Evolutionary conservation across 345 rosid genomes (phyloP).

Genomic region (Gossypium longicalyx): DNA sequence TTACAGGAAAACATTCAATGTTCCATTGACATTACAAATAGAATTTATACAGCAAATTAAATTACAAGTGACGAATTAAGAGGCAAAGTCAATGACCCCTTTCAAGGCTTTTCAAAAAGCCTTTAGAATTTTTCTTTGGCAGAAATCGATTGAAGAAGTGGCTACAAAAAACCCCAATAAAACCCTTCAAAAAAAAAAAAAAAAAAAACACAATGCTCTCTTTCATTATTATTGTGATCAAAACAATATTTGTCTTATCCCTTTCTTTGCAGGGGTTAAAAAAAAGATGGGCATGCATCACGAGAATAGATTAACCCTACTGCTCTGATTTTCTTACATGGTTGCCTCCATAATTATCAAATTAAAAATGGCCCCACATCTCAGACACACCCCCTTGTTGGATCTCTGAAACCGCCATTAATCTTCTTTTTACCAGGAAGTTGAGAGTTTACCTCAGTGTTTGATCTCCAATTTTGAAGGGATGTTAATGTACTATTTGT

Average conservation of each 20-base stretch:
- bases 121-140: background rate
- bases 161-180: background rate
- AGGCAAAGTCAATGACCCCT: background rate
- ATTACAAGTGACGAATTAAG: background rate
- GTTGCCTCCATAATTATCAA: constrained; percentile 7
- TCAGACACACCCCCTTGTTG: constrained; percentile 17
- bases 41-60: background rate
- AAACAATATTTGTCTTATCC: background rate
- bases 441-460: background rate
- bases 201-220: too few species aligned
- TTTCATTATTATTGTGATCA: background rate
- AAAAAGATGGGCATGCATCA: constrained; percentile 12
- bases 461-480: constrained; percentile 10
- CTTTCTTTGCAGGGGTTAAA: constrained; percentile 5
- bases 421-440: background rate
- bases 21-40: background rate
- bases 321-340: background rate
- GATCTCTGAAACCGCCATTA: constrained; percentile 17
- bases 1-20: background rate
- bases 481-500: background rate
- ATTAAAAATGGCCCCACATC: constrained; percentile 26
- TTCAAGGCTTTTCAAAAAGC: background rate
- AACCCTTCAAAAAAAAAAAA: too few species aligned
- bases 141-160: background rate
- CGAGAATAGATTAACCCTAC: constrained; percentile 10